Percentiles rank a stretch among this genome's conserved stretches.
These are phyloP conservation scores for Besnoitia besnoiti DNA, from an alignment of 169 alveolate genomes.

Conservation along the genomic window DNA sequence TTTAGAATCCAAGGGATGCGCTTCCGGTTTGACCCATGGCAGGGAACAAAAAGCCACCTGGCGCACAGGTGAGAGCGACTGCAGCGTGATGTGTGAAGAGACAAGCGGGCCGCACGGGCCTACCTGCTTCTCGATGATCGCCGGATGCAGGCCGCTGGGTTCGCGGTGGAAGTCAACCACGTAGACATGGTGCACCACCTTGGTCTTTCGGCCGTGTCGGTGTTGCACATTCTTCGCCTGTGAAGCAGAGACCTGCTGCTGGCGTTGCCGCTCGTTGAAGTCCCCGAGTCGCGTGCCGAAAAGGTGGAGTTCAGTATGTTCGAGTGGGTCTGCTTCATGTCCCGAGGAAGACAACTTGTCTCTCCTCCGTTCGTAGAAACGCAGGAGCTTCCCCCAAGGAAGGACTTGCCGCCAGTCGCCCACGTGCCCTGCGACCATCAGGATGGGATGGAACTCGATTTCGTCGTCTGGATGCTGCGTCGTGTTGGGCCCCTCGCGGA, in stretches of 20 bases:
- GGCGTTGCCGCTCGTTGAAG: too few species aligned
- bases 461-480: background rate
- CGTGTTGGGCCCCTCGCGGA: background rate
- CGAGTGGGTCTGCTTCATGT: background rate
- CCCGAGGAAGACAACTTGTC: background rate
- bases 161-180: background rate
- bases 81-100: too few species aligned
- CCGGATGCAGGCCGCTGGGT: background rate
- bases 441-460: background rate
- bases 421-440: background rate
- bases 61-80: too few species aligned
- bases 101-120: too few species aligned
- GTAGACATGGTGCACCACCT: background rate
- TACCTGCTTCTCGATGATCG: background rate
- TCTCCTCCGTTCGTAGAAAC: background rate
- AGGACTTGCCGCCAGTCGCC: slow-evolving; percentile 1
- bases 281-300: background rate
- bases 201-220: background rate
- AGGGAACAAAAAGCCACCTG: too few species aligned
- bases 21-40: too few species aligned
- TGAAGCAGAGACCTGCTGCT: background rate
- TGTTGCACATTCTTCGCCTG: background rate
- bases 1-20: too few species aligned
- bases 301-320: background rate
- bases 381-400: background rate